These are phyloP conservation scores for Pseudisothecium myosuroides DNA, from an alignment of 225 moss, liverwort and hornwort species.

Conservation along the genomic window DNA sequence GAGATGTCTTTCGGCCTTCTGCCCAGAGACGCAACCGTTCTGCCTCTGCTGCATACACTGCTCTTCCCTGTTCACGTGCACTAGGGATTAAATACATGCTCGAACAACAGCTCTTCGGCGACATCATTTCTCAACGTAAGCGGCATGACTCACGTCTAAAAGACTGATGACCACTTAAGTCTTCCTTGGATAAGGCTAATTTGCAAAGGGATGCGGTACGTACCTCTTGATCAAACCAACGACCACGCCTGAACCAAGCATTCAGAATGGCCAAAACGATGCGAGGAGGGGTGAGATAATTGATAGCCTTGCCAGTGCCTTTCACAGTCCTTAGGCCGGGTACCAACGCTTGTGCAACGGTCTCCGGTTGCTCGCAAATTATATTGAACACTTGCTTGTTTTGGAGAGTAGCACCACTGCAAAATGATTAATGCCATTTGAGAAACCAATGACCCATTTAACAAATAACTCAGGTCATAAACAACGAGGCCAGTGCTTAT, in stretches of 20 bases:
- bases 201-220: background rate
- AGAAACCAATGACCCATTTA: background rate
- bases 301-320: constrained; percentile 83
- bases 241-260: constrained; percentile 78
- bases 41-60: constrained; percentile 86
- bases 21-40: constrained; percentile 83
- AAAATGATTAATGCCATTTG: background rate
- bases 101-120: background rate
- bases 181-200: background rate
- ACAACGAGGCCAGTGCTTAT: background rate
- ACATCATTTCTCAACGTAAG: background rate
- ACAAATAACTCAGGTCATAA: background rate
- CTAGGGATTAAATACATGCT: background rate
- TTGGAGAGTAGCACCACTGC: constrained; percentile 78
- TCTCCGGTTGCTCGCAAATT: constrained; percentile 93
- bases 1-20: constrained; percentile 79
- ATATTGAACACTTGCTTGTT: constrained; percentile 92
- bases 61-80: constrained; percentile 47
- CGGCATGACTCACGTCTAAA: background rate
- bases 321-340: constrained; percentile 63
- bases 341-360: constrained; percentile 85
- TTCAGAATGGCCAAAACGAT: constrained; percentile 78
- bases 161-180: background rate
- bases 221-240: constrained; percentile 93
- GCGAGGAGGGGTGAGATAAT: constrained; percentile 76